Evolutionary conservation across 192 early-diverging fungal genomes (phyloP), one percentile per base, ranked within the genome.

Genomic region (Rhizophagus sp.): DNA sequence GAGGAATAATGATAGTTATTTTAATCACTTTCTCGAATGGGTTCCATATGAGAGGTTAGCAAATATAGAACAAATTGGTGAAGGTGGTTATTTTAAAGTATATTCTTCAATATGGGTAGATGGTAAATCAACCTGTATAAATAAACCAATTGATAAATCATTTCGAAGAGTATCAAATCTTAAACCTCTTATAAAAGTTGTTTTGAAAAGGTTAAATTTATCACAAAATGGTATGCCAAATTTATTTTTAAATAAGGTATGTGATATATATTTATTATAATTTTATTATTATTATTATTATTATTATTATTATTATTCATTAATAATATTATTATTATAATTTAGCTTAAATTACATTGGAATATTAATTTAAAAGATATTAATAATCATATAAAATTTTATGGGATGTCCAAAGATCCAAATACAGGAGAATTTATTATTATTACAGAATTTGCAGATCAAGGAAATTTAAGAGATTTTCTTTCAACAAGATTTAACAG

Each of bases 381-480:
- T 41, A 41, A 41, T 41, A 67, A 22, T 34, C 10, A 68, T 9
- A 22, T 68, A 13, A 27, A 68, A 27, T 68, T 27, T 34, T 67
- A 30, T 67, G 65, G 65, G 0, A n/a, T 67, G 0, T 27, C n/a
- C n/a, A 27, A 34, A 67, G 25, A 67, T 67, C 65, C 65, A n/a
- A 6, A 22, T 49, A 79, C 68, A 9, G 79, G 77, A 19, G 84
- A 85, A 61, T 85, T 82, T 72, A 79, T 79, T 25, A 82, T 85
- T 79, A 79, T 85, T 6, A 52, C 82, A 1, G 79, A 85, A 67
- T 85, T 30, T 8, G 84, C 84, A 44, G 77, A 76, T 2, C 44
- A 63, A 67, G 84, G 84, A 30, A 85, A 81, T 79, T 27, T 85
- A 6, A 81, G 84, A 13, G 81, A 82, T 49, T 82, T 81, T 66